phyloP scores from a whole-genome alignment of 2,329 filamentous ascomycete genomes.

The Talaromyces funiculosus region DNA sequence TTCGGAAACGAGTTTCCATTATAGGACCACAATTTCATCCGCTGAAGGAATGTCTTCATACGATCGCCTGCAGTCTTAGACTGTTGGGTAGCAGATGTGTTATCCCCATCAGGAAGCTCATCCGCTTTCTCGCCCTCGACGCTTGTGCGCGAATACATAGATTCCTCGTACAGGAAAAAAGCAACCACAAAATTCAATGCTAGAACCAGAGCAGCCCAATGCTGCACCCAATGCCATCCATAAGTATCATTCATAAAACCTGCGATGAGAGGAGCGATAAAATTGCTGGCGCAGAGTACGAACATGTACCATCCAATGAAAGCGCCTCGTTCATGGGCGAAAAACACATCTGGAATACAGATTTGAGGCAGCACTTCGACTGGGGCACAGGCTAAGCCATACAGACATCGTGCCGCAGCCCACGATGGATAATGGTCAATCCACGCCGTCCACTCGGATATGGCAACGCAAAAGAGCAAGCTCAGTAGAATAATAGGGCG shows the following conservation, averaged over 20 bases:
- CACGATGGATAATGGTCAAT: conserved; percentile 11
- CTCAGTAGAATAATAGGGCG: conserved; percentile 16
- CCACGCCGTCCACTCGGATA: conserved; percentile 14
- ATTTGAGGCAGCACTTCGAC: conserved; percentile 48
- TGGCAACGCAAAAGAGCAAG: conserved; percentile 12
- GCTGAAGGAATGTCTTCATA: conserved; percentile 18
- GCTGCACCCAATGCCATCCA: conserved; percentile 49
- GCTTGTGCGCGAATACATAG: conserved; percentile 46
- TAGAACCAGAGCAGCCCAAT: conserved; percentile 52
- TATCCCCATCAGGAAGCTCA: conserved; percentile 14
- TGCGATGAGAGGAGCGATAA: conserved; percentile 44
- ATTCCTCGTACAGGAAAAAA: conserved; percentile 58
- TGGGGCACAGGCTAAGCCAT: conserved; percentile 45
- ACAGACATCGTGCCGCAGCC: conserved; percentile 23
- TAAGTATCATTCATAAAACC: conserved; percentile 47
- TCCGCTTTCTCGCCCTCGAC: conserved; percentile 23
- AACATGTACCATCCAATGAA: conserved; percentile 43
- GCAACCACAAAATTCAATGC: conserved; percentile 46
- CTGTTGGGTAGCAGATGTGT: conserved; percentile 10
- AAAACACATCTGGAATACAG: conserved; percentile 42
- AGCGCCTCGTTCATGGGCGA: conserved; percentile 41
- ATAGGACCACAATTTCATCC: conserved; percentile 25
- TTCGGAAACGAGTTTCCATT: conserved; percentile 16
- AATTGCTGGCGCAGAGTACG: conserved; percentile 42
- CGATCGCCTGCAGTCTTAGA: not conserved